Evolutionary conservation across 495 filamentous ascomycete species (phyloP), one percentile per base, ranked within the genome.

Genomic region (Talaromyces borbonicus): DNA sequence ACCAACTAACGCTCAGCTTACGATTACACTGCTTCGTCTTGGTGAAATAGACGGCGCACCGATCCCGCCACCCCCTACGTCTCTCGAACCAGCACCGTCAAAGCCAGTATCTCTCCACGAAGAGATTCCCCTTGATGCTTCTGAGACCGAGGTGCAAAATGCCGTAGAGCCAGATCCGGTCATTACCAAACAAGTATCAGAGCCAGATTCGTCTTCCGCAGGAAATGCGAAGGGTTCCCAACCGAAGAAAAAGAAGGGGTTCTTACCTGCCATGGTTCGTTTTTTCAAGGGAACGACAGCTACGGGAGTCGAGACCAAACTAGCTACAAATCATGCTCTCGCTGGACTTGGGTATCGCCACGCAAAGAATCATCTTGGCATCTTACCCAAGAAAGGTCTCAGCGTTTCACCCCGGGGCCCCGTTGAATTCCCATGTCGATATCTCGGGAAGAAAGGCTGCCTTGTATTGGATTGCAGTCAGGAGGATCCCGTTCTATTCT

Each of bases 1-100:
- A 29, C 88, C 88, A 0, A 94, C 88, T 3, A 92, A 94, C 56
- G 87, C 86, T 14, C 88, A 93, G 52, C 71, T 95, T 11, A 85
- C 87, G 0, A 61, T 95, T 36, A 94, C 88, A 3, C 74, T 94
- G 9, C 81, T 95, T 20, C 83, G 89, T 29, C 80, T 90, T 44
- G 86, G 87, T 42, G 88, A 93, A 65, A 81, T 79, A 15, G 90
- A 89, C 61, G 80, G 84, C 43, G 77, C 85, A 0, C 87, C 88
- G 0, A 61, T 94, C 0, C 85, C 87, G 3, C 85, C 87, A n/a
- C 83, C 87, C 0, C 85, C 87, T 4, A 65, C 62, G 3, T 68
- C 73, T n/a, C 56, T 72, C 22, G 53, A 69, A 38, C 67, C 78
- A 38, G 62, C 54, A 22, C 64, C 50, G 5, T 57, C 15, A 46